Conservation (phyloP, 2,329 filamentous ascomycete species). For the Aureobasidium zeae region DNA sequence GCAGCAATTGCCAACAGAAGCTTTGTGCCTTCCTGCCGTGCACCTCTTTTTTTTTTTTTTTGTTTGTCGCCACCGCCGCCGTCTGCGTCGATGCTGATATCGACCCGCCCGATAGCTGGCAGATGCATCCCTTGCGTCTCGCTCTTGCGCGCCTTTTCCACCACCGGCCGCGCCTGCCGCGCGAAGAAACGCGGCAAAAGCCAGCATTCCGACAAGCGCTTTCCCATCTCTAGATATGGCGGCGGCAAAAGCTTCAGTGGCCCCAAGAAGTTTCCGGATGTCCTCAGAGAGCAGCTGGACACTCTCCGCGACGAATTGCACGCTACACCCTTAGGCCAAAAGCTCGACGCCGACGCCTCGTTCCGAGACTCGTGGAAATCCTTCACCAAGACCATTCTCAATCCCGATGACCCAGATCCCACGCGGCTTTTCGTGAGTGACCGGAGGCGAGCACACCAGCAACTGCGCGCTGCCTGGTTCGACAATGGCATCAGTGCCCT, state of each 20-base stretch:
- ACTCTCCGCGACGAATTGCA: constrained; percentile 24
- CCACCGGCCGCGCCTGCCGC: not conserved
- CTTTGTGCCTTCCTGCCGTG: not conserved
- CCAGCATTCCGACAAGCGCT: not conserved
- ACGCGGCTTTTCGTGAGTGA: not conserved
- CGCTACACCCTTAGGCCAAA: constrained; percentile 25
- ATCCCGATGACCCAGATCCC: constrained; percentile 2
- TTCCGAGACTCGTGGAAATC: constrained; percentile 23
- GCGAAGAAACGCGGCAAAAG: not conserved
- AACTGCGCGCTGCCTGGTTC: constrained; percentile 8
- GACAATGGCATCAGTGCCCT: constrained; percentile 22
- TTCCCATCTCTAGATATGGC: not conserved
- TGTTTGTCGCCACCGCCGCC: not conserved
- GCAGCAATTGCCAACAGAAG: no score
- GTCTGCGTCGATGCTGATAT: constrained; percentile 20
- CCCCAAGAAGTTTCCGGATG: constrained; percentile 12
- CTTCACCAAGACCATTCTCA: constrained; percentile 18
- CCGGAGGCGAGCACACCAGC: not conserved
- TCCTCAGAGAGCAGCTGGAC: constrained; percentile 21
- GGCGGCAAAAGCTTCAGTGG: not conserved
- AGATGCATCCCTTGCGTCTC: constrained; percentile 35
- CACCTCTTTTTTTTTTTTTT: not conserved
- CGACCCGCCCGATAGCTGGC: constrained; percentile 18
- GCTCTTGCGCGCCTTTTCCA: constrained; percentile 18
- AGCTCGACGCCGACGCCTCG: constrained; percentile 22